These are phyloP conservation scores for Perilla frutescens DNA, from an alignment of 257 asterid species.

Conservation along the genomic window DNA sequence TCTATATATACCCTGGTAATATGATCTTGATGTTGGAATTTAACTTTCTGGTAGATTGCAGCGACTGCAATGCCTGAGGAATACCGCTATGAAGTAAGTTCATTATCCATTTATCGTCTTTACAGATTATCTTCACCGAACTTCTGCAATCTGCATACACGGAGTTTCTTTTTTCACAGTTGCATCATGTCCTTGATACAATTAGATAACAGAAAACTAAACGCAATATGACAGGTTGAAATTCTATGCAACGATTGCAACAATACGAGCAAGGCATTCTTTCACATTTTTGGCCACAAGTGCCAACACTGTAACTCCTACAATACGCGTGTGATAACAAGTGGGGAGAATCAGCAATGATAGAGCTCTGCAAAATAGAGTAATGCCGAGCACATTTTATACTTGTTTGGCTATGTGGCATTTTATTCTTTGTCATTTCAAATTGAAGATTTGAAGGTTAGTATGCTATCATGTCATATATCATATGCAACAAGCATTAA, in stretches of 20 bases:
- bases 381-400: conserved; percentile 2
- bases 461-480: conserved; percentile 1
- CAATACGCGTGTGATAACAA: conserved; percentile 71
- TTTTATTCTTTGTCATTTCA: neutral
- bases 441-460: neutral
- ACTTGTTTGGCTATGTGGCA: conserved; percentile 20
- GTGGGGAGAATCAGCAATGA: conserved; percentile 47
- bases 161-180: neutral
- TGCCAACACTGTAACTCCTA: conserved; percentile 76
- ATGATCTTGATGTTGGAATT: conserved; percentile 31
- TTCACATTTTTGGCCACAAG: conserved; percentile 91
- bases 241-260: conserved; percentile 92
- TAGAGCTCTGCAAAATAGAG: conserved; percentile 26
- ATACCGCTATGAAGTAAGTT: conserved; percentile 78
- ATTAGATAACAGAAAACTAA: neutral
- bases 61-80: conserved; percentile 89
- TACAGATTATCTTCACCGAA: neutral
- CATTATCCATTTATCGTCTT: conserved; percentile 13
- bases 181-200: neutral
- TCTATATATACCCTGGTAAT: conserved; percentile 10
- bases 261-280: conserved; percentile 57
- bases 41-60: conserved; percentile 57
- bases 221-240: conserved; percentile 59
- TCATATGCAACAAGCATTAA: neutral
- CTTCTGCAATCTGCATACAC: neutral